Evolutionary conservation across 495 filamentous ascomycete species (phyloP), one percentile per base, ranked within the genome.

Genomic region (Penicillium parvum): DNA sequence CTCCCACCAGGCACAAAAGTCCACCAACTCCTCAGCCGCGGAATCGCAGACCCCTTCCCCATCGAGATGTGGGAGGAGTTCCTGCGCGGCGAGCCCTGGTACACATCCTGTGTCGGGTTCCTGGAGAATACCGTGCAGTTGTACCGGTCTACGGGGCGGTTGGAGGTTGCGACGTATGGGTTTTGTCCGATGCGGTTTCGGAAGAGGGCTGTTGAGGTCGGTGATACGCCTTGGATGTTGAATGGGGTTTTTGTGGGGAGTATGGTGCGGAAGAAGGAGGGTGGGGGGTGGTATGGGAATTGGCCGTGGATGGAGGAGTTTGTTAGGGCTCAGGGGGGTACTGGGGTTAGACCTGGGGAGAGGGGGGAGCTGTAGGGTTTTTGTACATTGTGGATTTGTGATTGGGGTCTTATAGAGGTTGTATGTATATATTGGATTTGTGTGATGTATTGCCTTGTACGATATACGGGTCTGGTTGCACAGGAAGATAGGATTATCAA

Each of bases 221-320:
- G 7, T 18, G 47, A 43, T 25, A 44, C 36, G 16, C 47, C 47
- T 1, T 50, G 47, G 47, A 35, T 50, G 35, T 30, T 50, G n/a
- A 50, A 45, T 40, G 40, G 40, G 0, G 33, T 50, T 10, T 50
- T 27, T 40, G 34, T 36, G 6, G 35, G 40, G 6, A 40, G 40
- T 7, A 44, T 41, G 4, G 47, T 50, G 1, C 12, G 32, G 18
- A 6, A 35, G 8, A 16, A 17, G 5, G 2, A 7, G 5, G 47
- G 45, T 45, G 47, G 47, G 5, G 37, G 34, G 19, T 22, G 47
- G 14, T 34, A 28, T 37, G 40, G 36, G 41, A 50, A 50, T 50
- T 50, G 38, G 11, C 47, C 47, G 22, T 50, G 40, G 40, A 33
- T 21, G 2, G 39, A 47, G 14, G 39, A 37, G n/a, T n/a, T n/a